A percentile compares a stretch with the other conserved stretches of the same genome.
Conservation (phyloP, 495 filamentous ascomycete species). For the Penicillium bovifimosum region DNA sequence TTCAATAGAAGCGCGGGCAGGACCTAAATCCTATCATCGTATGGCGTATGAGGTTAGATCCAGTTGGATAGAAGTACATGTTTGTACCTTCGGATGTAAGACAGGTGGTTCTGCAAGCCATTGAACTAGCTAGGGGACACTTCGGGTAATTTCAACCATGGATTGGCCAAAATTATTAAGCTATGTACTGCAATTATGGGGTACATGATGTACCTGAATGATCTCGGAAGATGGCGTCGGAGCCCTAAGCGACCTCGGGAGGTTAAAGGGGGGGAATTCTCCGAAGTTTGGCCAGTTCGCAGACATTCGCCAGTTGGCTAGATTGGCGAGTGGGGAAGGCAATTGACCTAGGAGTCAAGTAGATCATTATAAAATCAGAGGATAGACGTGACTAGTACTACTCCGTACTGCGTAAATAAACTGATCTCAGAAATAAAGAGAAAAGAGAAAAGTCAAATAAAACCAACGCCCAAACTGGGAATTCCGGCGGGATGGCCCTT, state of each 20-base stretch:
- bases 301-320: background rate
- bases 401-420: no score
- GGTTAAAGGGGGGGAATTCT: constrained; percentile 3
- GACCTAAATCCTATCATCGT: background rate
- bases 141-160: background rate
- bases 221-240: constrained; percentile 5
- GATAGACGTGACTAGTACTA: no score
- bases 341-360: background rate
- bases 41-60: background rate
- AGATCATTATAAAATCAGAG: no score
- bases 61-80: no score
- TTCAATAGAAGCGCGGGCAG: background rate
- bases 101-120: background rate
- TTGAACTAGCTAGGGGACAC: background rate
- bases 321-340: background rate
- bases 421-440: no score
- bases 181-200: constrained; percentile 3
- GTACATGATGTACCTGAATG: constrained; percentile 2
- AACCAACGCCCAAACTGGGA: background rate
- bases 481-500: constrained; percentile 24
- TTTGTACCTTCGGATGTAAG: background rate
- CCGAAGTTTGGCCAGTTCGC: background rate
- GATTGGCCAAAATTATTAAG: background rate
- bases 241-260: constrained; percentile 9
- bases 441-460: background rate